Base-by-base conservation (phyloP, 1,139 yeast species). In the Geotrichum aggregatum region DNA sequence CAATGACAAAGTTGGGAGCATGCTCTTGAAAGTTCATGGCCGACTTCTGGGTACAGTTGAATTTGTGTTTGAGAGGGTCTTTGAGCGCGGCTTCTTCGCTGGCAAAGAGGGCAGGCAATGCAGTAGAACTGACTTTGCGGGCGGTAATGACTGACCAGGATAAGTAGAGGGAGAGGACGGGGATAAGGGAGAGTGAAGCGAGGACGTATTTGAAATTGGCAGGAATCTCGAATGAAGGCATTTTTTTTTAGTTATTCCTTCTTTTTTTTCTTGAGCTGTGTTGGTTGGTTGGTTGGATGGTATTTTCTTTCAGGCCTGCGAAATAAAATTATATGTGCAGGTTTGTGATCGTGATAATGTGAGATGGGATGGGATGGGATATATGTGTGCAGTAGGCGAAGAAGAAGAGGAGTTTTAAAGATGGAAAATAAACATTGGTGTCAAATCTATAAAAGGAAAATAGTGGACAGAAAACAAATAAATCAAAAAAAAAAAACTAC, bases 31-130 rank as follows among this genome's bases (percentile, higher is more conserved):
- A 56, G 54, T 56, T 56, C 47, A 55, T 50, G 34, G 56, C 53
- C 4, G 59, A 50, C 52, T 56, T 56, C 47, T 56, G 59, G 13
- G 54, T 52, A 14, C 59, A 56, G 50, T 56, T 56, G 50, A 56
- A 56, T 8, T 45, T 34, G 21, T 53, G 35, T 49, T 56, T 56
- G 39, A 40, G 38, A 14, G 54, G 54, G 44, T 56, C 54, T 4
- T 26, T 45, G 30, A 54, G 54, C 40, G 58, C 57, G 14, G 54
- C 58, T 16, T 44, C 56, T 18, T 49, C 56, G 28, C 54, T 40
- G 1, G 58, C 59, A 40, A 56, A 56, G 5, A 55, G 54, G 13
- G 13, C 16, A 14, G 59, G 59, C 21, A 55, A 50, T 30, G 38
- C 38, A 30, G 54, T 56, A 30, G 52, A 39, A 44, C 53, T 45